These are phyloP conservation scores for Moricandia moricandioides DNA, from an alignment of 345 rosid species.

Conservation along the genomic window DNA sequence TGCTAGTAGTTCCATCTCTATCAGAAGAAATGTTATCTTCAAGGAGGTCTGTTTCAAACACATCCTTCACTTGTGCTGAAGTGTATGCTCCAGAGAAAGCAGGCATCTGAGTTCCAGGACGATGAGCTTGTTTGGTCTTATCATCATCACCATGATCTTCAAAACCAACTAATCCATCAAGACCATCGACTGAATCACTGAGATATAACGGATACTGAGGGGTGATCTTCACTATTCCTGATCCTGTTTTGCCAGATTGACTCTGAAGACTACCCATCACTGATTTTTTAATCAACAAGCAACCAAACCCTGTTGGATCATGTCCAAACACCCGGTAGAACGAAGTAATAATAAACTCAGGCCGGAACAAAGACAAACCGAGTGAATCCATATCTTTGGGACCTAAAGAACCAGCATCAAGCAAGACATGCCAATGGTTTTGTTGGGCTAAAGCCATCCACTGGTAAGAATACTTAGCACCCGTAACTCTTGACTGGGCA, in stretches of 20 bases:
- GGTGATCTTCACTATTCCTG: constrained; percentile 96
- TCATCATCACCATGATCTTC: constrained; percentile 51
- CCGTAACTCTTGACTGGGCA: constrained; percentile 91
- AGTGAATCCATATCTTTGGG: constrained; percentile 99
- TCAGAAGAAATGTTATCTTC: constrained; percentile 75
- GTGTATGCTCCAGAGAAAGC: constrained; percentile 94
- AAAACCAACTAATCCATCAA: constrained; percentile 56
- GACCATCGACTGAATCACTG: constrained; percentile 80
- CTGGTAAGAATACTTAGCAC: constrained; percentile 91
- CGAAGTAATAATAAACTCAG: constrained; percentile 92
- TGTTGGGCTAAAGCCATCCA: constrained; percentile 99
- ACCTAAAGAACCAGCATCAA: constrained; percentile 97
- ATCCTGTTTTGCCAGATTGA: constrained; percentile 85
- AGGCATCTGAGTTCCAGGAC: constrained; percentile 65
- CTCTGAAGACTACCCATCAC: constrained; percentile 88
- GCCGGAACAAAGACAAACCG: constrained; percentile 89
- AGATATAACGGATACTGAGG: constrained; percentile 87
- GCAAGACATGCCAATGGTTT: constrained; percentile 96
- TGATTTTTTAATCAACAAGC: constrained; percentile 90
- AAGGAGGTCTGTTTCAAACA: constrained; percentile 76
- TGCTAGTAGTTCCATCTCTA: constrained; percentile 72
- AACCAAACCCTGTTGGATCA: constrained; percentile 97
- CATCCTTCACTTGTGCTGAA: constrained; percentile 88
- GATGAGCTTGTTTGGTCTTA: constrained; percentile 47
- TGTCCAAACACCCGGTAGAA: constrained; percentile 89